Conservation (phyloP, 2,329 filamentous ascomycete species). For the Teratosphaeria zuluensis region DNA sequence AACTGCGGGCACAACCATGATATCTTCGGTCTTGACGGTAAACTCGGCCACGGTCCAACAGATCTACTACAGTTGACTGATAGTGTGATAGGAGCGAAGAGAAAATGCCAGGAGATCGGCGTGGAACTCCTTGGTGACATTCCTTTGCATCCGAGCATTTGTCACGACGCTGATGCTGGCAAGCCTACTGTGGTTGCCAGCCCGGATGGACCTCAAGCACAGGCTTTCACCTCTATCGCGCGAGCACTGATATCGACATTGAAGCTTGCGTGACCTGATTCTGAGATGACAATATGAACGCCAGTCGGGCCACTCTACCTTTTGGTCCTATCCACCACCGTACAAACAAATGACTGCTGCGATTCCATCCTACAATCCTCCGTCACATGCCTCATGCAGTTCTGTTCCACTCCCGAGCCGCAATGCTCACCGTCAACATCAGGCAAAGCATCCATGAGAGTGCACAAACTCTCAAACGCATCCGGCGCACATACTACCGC, state of each 20-base stretch:
- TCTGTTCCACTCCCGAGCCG: too few relatives aligned
- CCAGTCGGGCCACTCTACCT: background rate
- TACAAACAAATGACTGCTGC: too few relatives aligned
- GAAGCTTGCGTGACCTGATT: background rate
- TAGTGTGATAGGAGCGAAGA: conserved; percentile 47
- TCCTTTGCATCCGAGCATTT: conserved; percentile 76
- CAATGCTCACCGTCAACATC: too few relatives aligned
- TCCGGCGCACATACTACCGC: too few relatives aligned
- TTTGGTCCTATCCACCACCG: too few relatives aligned
- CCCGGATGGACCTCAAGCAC: conserved; percentile 61
- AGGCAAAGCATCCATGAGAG: too few relatives aligned
- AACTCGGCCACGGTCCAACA: background rate
- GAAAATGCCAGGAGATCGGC: conserved; percentile 60
- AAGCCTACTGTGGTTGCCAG: conserved; percentile 86
- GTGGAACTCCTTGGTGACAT: conserved; percentile 82
- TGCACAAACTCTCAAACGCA: too few relatives aligned
- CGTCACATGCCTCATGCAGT: too few relatives aligned
- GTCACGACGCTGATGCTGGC: conserved; percentile 75
- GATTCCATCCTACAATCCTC: too few relatives aligned
- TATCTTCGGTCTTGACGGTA: conserved; percentile 29
- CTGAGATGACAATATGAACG: background rate
- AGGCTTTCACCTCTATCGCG: conserved; percentile 46
- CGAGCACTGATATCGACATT: background rate
- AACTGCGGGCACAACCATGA: conserved; percentile 34
- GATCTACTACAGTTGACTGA: conserved; percentile 1